These are phyloP conservation scores for Rhynchosporium agropyri DNA, from an alignment of 2,329 filamentous ascomycete genomes.

Conservation along the genomic window DNA sequence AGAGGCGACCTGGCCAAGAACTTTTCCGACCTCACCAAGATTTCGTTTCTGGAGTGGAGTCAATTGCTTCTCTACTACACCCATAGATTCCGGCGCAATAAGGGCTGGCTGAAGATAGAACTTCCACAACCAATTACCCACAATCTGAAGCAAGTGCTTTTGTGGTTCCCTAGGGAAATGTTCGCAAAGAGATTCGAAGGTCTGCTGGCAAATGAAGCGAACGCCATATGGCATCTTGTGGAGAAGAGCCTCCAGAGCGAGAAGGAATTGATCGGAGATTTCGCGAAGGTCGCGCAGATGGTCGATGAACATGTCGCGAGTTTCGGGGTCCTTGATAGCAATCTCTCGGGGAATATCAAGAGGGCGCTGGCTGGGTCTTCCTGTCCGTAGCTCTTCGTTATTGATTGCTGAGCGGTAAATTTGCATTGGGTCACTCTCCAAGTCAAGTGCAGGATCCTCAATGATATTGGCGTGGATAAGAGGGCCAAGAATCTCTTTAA, in stretches of 20 bases:
- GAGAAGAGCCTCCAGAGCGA: constrained; percentile 77
- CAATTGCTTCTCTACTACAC: constrained; percentile 85
- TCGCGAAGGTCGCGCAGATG: constrained; percentile 92
- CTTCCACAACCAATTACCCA: constrained; percentile 91
- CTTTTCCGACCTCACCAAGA: constrained; percentile 85
- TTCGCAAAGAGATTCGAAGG: constrained; percentile 74
- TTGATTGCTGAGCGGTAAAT: constrained; percentile 96
- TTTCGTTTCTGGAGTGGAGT: constrained; percentile 94
- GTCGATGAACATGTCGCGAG: constrained; percentile 87
- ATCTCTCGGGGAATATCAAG: constrained; percentile 87
- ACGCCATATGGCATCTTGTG: constrained; percentile 92
- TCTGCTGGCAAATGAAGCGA: constrained; percentile 83
- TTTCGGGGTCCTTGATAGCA: constrained; percentile 95
- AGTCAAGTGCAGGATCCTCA: constrained; percentile 84
- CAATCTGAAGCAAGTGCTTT: constrained; percentile 76
- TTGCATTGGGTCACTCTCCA: constrained; percentile 96
- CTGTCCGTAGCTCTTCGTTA: constrained; percentile 94
- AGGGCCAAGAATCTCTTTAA: constrained; percentile 82
- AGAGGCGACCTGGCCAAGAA: constrained; percentile 85
- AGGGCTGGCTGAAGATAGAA: constrained; percentile 91
- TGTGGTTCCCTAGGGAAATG: constrained; percentile 81
- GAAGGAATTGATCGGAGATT: constrained; percentile 89
- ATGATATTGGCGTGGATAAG: constrained; percentile 90
- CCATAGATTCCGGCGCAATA: constrained; percentile 86
- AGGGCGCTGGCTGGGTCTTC: constrained; percentile 76